phyloP scores from a whole-genome alignment of 768 basidiomycete species.

The Rhizopogon sp. region DNA sequence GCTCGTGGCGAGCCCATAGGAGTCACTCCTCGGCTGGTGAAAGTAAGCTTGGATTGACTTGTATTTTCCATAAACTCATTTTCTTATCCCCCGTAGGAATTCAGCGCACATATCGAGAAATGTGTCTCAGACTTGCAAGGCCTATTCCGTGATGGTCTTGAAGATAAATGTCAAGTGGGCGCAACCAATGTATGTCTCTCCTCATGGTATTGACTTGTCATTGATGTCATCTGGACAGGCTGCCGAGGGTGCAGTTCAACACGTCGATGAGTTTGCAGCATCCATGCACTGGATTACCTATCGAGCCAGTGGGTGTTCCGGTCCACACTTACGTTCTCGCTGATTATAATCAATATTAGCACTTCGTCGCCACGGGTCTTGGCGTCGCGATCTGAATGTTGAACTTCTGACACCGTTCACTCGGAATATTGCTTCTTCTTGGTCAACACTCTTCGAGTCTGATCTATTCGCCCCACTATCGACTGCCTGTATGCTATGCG shows the following conservation, averaged over 20 bases:
- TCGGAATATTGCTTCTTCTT: conserved; percentile 50
- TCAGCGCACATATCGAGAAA: conserved; percentile 37
- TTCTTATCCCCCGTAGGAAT: conserved; percentile 32
- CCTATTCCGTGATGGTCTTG: conserved; percentile 48
- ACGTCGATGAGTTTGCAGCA: conserved; percentile 43
- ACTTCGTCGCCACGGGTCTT: conserved; percentile 50
- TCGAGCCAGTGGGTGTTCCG: conserved; percentile 43
- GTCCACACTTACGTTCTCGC: conserved; percentile 8
- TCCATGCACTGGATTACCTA: conserved; percentile 61
- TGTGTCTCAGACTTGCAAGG: conserved; percentile 43
- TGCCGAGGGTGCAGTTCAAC: conserved; percentile 40
- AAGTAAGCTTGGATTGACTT: conserved; percentile 22
- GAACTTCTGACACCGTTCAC: conserved; percentile 57
- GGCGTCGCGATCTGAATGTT: conserved; percentile 54
- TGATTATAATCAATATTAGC: conserved; percentile 19
- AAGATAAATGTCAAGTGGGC: conserved; percentile 52
- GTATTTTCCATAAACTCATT: background rate
- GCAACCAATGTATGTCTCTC: conserved; percentile 28
- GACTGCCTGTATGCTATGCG: conserved; percentile 26
- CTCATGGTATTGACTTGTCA: background rate
- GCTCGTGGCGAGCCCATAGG: conserved; percentile 37
- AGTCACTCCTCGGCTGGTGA: conserved; percentile 39
- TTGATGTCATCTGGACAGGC: conserved; percentile 17
- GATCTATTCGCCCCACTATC: conserved; percentile 51
- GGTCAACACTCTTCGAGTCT: conserved; percentile 56